Percentiles rank a stretch among this genome's conserved stretches.
These are phyloP conservation scores for Shiraia sp. DNA, from an alignment of 2,329 filamentous ascomycete species.

Conservation along the genomic window DNA sequence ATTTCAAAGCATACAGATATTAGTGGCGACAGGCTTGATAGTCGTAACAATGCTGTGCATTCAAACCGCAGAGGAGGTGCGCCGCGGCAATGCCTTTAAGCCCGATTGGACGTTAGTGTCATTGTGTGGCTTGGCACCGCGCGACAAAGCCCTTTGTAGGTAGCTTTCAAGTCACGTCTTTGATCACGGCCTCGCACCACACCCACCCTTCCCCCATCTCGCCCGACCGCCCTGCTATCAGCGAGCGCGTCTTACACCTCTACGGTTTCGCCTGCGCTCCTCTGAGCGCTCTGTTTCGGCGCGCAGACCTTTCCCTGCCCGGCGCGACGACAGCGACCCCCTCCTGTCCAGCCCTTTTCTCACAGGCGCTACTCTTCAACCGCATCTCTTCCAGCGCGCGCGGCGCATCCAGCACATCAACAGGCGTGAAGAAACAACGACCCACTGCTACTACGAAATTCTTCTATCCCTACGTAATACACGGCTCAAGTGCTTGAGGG, in stretches of 20 bases:
- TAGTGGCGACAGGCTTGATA: no score
- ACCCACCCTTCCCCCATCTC: slow-evolving; percentile 34
- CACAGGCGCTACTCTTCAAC: slow-evolving; percentile 28
- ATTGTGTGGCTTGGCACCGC: not conserved
- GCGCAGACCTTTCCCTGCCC: slow-evolving; percentile 26
- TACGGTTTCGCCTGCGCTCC: slow-evolving; percentile 27
- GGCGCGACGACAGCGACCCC: slow-evolving; percentile 34
- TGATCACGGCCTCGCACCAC: slow-evolving; percentile 18
- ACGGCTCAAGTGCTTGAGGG: slow-evolving; percentile 33
- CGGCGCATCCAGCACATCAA: slow-evolving; percentile 32
- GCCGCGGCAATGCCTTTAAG: no score
- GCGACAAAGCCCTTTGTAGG: not conserved
- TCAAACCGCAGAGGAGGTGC: no score
- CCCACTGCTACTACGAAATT: slow-evolving; percentile 21
- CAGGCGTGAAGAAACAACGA: slow-evolving; percentile 15
- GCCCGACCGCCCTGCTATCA: slow-evolving; percentile 36
- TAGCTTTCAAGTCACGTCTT: slow-evolving; percentile 11
- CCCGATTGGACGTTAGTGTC: not conserved
- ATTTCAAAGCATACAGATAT: no score
- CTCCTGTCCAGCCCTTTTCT: slow-evolving; percentile 35
- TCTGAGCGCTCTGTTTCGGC: slow-evolving; percentile 26
- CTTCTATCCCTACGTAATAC: slow-evolving; percentile 14
- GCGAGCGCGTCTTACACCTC: slow-evolving; percentile 39
- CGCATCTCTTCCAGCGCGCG: slow-evolving; percentile 37
- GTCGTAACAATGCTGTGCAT: no score